A percentile compares a stretch with the other conserved stretches of the same genome.
Conservation (phyloP, 139 green algal species). For the Tetradesmus obliquus region DNA sequence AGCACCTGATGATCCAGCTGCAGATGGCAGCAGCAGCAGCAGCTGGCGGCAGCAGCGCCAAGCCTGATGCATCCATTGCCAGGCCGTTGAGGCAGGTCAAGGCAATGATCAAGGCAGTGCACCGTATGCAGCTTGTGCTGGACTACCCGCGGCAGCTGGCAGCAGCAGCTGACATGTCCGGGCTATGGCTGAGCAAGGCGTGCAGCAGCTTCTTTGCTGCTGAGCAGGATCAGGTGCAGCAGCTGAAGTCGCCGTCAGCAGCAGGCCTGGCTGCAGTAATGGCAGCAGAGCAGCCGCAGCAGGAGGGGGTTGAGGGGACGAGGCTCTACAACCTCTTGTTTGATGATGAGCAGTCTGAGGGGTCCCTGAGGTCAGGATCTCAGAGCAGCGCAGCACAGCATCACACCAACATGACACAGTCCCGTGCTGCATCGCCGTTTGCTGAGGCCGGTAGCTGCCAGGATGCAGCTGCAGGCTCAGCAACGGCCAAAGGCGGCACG, state of each 20-base stretch:
- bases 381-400: not conserved
- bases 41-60: constrained; percentile 4
- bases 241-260: not conserved
- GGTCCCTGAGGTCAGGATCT: not conserved
- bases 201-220: constrained; percentile 19
- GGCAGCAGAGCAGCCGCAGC: not conserved
- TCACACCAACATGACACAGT: not conserved
- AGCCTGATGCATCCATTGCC: constrained; percentile 31
- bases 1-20: constrained; percentile 41
- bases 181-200: not conserved
- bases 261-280: not conserved
- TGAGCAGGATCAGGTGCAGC: constrained; percentile 1
- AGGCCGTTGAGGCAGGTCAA: constrained; percentile 42
- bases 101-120: constrained; percentile 34
- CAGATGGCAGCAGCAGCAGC: constrained; percentile 31
- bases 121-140: constrained; percentile 19
- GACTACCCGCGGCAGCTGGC: constrained; percentile 20
- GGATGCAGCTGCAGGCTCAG: not conserved
- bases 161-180: constrained; percentile 10
- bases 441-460: not conserved
- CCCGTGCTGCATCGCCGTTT: not conserved
- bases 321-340: constrained; percentile 18
- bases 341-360: not conserved
- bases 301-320: not conserved
- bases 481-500: not conserved